Evolutionary conservation across 2,329 filamentous ascomycete species (phyloP).

Genomic region (Gaeumannomyces sp.): DNA sequence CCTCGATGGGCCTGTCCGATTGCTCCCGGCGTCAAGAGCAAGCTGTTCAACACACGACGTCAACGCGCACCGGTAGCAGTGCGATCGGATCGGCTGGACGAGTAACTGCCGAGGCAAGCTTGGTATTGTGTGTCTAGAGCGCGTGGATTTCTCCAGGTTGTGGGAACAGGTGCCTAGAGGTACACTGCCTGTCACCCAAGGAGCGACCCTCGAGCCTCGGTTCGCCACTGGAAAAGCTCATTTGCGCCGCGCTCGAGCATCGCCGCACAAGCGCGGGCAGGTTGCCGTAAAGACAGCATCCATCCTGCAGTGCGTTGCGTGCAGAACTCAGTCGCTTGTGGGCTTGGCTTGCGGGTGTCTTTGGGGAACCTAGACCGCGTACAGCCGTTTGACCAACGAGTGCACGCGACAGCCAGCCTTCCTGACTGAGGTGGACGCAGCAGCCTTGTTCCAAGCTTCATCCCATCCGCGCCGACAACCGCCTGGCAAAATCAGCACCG

Average conservation of each 20-base stretch:
- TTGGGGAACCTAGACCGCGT: background rate
- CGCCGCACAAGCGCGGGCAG: background rate
- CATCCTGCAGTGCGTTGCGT: background rate
- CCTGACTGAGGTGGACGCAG: background rate
- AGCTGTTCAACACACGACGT: background rate
- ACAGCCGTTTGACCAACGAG: background rate
- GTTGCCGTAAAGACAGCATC: background rate
- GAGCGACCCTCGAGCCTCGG: background rate
- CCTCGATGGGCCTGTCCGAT: background rate
- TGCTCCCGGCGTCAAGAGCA: background rate
- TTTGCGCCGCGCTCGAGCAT: background rate
- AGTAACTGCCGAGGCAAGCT: background rate
- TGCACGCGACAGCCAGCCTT: background rate
- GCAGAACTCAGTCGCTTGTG: background rate
- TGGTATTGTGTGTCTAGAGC: background rate
- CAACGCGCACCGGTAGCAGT: background rate
- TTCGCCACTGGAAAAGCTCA: background rate
- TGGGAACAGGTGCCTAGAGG: background rate
- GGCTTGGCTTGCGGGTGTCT: background rate
- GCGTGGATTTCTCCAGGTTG: background rate
- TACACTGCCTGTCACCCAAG: background rate
- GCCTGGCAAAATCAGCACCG: background rate
- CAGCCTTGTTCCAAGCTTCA: background rate
- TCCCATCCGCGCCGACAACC: background rate
- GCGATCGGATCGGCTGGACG: background rate